These are phyloP conservation scores for Hypoxylon sp. DNA, from an alignment of 2,329 filamentous ascomycete genomes.

Conservation along the genomic window DNA sequence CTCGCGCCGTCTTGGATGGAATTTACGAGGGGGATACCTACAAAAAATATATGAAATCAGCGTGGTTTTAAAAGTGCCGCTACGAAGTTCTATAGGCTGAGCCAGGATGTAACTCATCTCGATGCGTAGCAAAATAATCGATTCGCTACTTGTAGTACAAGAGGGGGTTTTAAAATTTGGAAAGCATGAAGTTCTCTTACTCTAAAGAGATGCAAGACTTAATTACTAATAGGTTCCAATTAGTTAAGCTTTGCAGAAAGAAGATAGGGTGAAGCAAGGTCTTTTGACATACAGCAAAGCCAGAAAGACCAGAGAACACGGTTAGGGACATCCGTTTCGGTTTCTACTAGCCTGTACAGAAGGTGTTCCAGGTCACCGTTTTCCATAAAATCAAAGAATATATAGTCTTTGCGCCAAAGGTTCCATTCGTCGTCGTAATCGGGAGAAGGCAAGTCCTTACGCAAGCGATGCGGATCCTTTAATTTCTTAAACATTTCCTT, in stretches of 20 bases:
- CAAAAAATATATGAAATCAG: constrained; percentile 19
- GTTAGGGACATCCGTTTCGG: constrained; percentile 8
- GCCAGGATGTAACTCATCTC: neutral
- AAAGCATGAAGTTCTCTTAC: constrained; percentile 33
- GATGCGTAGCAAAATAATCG: neutral
- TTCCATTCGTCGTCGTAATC: neutral
- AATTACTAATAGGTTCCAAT: constrained; percentile 39
- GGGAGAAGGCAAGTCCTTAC: neutral
- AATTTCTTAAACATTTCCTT: neutral
- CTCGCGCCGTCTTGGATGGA: constrained; percentile 41
- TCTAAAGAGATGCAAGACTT: constrained; percentile 44
- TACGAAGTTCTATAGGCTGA: neutral
- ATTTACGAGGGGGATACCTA: constrained; percentile 48
- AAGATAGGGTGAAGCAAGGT: neutral
- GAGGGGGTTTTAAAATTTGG: neutral
- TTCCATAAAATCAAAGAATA: constrained; percentile 36
- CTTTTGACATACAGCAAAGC: constrained; percentile 46
- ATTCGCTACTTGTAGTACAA: neutral
- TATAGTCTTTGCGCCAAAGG: constrained; percentile 25
- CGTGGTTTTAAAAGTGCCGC: neutral
- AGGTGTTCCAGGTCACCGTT: constrained; percentile 40
- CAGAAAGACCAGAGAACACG: constrained; percentile 49
- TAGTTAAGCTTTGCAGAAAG: neutral
- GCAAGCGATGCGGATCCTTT: neutral
- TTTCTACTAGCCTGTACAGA: constrained; percentile 4